Evolutionary conservation across 768 basidiomycete species (phyloP).

Genomic region (Russula sp.): DNA sequence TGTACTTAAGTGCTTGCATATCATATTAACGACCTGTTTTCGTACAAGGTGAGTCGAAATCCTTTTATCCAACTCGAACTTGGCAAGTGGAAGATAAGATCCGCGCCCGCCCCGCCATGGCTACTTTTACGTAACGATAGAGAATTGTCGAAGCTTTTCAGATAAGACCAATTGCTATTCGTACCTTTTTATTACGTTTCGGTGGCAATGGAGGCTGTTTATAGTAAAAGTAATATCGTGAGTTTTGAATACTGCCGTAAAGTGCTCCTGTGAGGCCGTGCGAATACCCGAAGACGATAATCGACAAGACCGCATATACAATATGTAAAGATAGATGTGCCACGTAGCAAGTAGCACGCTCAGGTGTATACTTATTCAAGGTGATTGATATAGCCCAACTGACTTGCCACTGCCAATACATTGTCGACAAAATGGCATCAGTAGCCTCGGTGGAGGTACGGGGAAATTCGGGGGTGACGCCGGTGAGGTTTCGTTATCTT

Average conservation of each 20-base stretch:
- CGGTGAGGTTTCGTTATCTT: background rate
- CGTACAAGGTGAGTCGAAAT: background rate
- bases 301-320: background rate
- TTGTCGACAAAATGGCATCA: background rate
- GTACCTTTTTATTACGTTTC: constrained; percentile 4
- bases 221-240: no score
- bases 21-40: background rate
- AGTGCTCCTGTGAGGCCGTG: no score
- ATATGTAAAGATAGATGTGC: background rate
- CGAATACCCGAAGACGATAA: background rate
- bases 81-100: background rate
- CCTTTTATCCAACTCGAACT: background rate
- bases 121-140: background rate
- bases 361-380: background rate
- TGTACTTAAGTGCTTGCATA: background rate
- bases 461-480: no score
- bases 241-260: no score
- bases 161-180: background rate
- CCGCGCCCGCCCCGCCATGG: background rate
- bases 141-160: background rate
- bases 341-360: background rate
- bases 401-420: background rate
- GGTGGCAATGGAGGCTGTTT: background rate
- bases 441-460: no score
- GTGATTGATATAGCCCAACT: background rate